These are phyloP conservation scores for Gossypioides kirkii DNA, from an alignment of 345 rosid species.

Conservation along the genomic window DNA sequence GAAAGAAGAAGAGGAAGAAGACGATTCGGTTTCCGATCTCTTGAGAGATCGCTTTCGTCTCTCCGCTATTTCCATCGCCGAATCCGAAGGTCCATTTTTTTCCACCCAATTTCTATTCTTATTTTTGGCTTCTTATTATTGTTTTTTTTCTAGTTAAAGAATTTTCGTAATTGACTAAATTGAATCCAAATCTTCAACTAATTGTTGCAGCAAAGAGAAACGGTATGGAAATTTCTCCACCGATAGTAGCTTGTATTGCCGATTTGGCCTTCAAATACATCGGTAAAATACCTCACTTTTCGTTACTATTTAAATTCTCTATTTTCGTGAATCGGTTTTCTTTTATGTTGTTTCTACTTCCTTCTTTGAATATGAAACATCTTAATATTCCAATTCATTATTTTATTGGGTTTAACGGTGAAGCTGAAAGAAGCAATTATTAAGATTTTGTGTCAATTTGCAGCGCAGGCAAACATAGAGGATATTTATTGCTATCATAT, in stretches of 20 bases:
- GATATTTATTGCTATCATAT: neutral
- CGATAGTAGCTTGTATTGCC: conserved; percentile 60
- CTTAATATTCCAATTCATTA: neutral
- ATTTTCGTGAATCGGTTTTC: neutral
- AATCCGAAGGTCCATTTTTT: conserved; percentile 51
- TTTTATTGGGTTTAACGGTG: neutral
- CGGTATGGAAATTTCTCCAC: conserved; percentile 57
- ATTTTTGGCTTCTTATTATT: neutral
- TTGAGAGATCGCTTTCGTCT: conserved; percentile 79
- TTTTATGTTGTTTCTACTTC: neutral
- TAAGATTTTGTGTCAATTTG: neutral
- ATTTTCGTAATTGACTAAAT: neutral
- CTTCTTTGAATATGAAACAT: neutral
- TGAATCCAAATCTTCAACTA: neutral
- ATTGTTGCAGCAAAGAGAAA: conserved; percentile 50
- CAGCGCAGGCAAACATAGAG: neutral
- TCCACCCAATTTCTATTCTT: neutral
- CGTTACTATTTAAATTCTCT: neutral
- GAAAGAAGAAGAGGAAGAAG: conserved; percentile 36
- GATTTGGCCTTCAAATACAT: conserved; percentile 76
- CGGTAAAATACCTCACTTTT: conserved; percentile 33
- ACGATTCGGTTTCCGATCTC: conserved; percentile 45
- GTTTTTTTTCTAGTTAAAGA: neutral
- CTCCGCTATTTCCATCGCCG: conserved; percentile 69
- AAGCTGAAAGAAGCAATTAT: neutral